Evolutionary conservation across 441 rosid species (phyloP).

Genomic region (Daphne laureola): DNA sequence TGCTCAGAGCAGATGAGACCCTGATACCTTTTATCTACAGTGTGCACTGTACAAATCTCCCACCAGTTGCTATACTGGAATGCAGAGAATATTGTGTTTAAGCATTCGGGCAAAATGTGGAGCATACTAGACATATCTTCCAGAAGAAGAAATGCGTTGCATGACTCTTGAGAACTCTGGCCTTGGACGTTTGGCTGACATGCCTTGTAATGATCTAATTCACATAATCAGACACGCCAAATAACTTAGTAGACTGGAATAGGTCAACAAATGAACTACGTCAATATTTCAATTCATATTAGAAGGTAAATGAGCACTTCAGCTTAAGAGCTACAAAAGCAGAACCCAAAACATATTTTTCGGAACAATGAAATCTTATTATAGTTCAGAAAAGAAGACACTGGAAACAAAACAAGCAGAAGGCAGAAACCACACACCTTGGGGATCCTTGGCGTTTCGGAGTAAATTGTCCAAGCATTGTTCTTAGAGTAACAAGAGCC

Average conservation of each 20-base stretch:
- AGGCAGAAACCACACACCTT: conserved; percentile 42
- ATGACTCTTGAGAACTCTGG: conserved; percentile 56
- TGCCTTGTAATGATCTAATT: conserved; percentile 56
- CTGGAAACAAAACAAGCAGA: conserved; percentile 4
- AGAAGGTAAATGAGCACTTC: too few relatives aligned
- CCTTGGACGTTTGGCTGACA: conserved; percentile 68
- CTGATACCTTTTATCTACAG: conserved; percentile 6
- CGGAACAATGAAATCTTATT: background rate
- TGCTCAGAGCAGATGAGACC: conserved; percentile 5
- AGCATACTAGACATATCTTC: conserved; percentile 65
- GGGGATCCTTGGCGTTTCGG: conserved; percentile 76
- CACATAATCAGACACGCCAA: conserved; percentile 11
- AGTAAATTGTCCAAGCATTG: conserved; percentile 55
- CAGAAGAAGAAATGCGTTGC: conserved; percentile 70
- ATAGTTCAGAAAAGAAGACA: background rate
- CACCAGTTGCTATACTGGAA: conserved; percentile 7
- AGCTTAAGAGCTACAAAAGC: background rate
- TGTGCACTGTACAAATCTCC: conserved; percentile 12
- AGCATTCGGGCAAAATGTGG: conserved; percentile 41
- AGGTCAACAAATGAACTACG: background rate
- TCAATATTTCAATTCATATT: too few relatives aligned
- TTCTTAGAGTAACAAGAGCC: conserved; percentile 68
- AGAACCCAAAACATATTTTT: background rate
- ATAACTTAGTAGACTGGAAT: conserved; percentile 11
- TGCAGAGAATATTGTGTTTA: background rate